Evolutionary conservation across 805 yeast species (phyloP), one percentile per base, ranked within the genome.

Genomic region (Hanseniaspora guilliermondii): DNA sequence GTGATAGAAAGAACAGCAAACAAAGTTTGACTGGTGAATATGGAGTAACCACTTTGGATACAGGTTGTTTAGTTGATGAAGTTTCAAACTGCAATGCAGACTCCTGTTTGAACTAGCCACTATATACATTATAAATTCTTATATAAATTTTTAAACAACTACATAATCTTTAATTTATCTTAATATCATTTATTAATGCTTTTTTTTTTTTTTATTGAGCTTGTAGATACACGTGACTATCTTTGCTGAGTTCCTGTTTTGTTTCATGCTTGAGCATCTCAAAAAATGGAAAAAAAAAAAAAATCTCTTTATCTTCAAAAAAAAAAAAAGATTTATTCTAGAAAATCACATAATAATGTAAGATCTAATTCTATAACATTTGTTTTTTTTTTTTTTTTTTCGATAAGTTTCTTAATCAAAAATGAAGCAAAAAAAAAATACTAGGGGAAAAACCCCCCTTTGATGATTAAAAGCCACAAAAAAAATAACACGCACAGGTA

Each of bases 61-160:
- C 68, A 6, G 65, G 68, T 19, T 78, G 82, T 62, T 66, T 75
- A 25, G 73, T 77, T 27, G 82, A 78, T 59, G 74, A 75, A n/a
- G 73, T 74, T 27, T 72, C 75, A 19, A 74, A 76, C 47, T 78
- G 82, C 62, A 74, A 76, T 55, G 65, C 78, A 2, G 66, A 66
- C 38, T 68, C 66, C 45, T 77, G 82, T 63, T 27, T 49, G n/a
- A 41, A 22, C 27, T 49, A 27, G 36, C 16, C 22, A n/a, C 4
- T 12, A 22, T 7, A 8, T 9, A 8, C 4, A 19, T 38, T 12
- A 19, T 19, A 38, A n/a, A n/a, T 6, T 35, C 6, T 3, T n/a
- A 6, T 35, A n/a, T 8, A 35, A 35, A 11, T 11, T 27, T 4
- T 27, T 11, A 30, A 30, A 30, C 4, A 30, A 11, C n/a, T n/a